A percentile compares a stretch with the other conserved stretches of the same genome.
phyloP scores from a whole-genome alignment of 1,284 basidiomycete species.

The Ceratobasidium sp. region DNA sequence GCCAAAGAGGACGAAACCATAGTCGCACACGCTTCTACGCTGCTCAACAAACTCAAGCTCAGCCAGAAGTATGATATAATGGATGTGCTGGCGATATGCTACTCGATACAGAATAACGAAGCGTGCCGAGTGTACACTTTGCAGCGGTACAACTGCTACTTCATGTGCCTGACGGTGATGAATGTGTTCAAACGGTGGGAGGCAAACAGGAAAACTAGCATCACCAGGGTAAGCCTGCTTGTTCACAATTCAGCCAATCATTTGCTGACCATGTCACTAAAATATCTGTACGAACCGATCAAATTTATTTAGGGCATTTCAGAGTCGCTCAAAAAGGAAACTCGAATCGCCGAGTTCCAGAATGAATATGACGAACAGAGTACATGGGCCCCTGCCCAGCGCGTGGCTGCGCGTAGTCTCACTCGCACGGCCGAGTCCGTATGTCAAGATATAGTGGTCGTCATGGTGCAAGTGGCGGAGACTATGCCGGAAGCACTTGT shows the following conservation, averaged over 20 bases:
- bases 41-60: background rate
- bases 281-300: background rate
- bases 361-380: background rate
- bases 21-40: background rate
- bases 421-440: too few relatives aligned
- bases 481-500: too few relatives aligned
- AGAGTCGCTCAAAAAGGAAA: background rate
- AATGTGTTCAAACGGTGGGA: background rate
- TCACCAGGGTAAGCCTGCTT: background rate
- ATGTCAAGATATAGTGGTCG: too few relatives aligned
- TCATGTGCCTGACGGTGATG: background rate
- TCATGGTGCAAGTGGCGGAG: too few relatives aligned
- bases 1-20: background rate
- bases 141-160: constrained; percentile 30
- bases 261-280: background rate
- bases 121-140: background rate
- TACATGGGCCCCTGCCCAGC: background rate
- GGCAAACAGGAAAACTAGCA: background rate
- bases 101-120: background rate
- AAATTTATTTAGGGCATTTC: background rate
- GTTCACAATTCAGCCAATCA: background rate
- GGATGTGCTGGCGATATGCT: constrained; percentile 21
- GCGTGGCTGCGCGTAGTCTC: background rate
- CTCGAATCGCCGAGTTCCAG: too few relatives aligned
- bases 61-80: constrained; percentile 1